Conservation (phyloP, 805 yeast species). For the Starmerella asiatica region DNA sequence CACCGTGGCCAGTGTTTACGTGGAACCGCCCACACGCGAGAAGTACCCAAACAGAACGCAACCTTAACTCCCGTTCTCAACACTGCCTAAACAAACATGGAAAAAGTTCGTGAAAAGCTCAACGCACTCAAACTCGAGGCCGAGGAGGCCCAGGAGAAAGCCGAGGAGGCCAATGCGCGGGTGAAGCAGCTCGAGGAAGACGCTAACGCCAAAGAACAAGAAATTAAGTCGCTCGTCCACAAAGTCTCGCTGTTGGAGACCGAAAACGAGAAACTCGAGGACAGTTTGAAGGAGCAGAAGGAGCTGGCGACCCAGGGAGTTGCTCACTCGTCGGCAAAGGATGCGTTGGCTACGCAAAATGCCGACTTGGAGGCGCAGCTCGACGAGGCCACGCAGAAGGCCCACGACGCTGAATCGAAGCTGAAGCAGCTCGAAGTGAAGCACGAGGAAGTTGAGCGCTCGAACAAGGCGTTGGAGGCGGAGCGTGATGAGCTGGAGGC, state of each 20-base stretch:
- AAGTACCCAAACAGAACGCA: background rate
- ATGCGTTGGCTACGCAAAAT: constrained; percentile 79
- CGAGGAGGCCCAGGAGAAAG: constrained; percentile 93
- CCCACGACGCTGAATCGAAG: constrained; percentile 86
- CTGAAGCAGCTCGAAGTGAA: constrained; percentile 90
- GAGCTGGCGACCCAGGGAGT: constrained; percentile 82
- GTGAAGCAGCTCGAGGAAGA: constrained; percentile 89
- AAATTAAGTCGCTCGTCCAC: constrained; percentile 81
- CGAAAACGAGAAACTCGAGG: constrained; percentile 60
- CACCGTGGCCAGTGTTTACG: background rate
- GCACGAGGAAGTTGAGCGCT: constrained; percentile 91
- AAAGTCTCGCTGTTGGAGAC: constrained; percentile 82
- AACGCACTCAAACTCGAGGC: constrained; percentile 73
- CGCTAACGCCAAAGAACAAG: constrained; percentile 82
- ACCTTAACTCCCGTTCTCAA: background rate
- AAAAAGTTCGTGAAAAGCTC: constrained; percentile 23
- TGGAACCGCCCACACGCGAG: background rate
- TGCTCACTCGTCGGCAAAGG: constrained; percentile 77
- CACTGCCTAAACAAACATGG: constrained; percentile 14
- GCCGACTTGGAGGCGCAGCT: constrained; percentile 79
- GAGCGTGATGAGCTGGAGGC: constrained; percentile 86
- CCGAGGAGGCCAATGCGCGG: constrained; percentile 69
- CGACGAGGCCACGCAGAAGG: constrained; percentile 78
- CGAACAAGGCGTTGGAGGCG: constrained; percentile 77
- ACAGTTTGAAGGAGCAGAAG: constrained; percentile 60